Evolutionary conservation across 2,329 filamentous ascomycete species (phyloP), one percentile per base, ranked within the genome.

Genomic region (Neofusicoccum sp.): DNA sequence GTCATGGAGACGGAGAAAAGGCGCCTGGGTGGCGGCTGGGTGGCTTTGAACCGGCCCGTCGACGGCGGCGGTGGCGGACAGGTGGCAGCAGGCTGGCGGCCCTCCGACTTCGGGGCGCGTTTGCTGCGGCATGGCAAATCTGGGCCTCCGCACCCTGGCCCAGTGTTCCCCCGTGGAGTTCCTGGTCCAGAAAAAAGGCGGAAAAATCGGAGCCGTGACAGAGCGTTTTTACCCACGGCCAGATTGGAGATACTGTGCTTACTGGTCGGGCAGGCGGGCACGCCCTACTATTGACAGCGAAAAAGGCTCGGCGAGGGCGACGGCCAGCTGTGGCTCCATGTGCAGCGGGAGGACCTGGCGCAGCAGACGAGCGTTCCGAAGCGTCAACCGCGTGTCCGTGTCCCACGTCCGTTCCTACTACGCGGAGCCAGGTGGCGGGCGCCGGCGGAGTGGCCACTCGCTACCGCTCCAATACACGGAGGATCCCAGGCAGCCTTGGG

Each of bases 51-150:
- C 8, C 12, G 28, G 52, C 31, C 49, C 49, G 33, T 52, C 9
- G 31, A 34, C 34, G 11, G 6, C 28, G 11, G 49, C 14, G n/a
- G 29, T 28, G 34, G 28, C 49, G 28, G 45, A 22, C 28, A 48
- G 45, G 22, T 22, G 31, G 33, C 22, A n/a, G 41, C 14, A n/a
- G 41, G 41, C 41, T n/a, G 41, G 41, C 41, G 41, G 41, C 41
- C 11, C 48, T 58, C 54, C 54, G 54, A 58, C 54, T 45, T 58
- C 54, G 54, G 54, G 54, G 41, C 54, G 39, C 36, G 14, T 6
- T 36, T 31, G 54, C 54, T 58, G 54, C 31, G 34, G 43, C 41
- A 58, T 9, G 54, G 54, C 54, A 16, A 12, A 28, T 22, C n/a
- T 22, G 33, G 39, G 34, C 31, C 9, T 37, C 31, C 45, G 54